phyloP scores from a whole-genome alignment of 2,329 filamentous ascomycete genomes.

The Fusarium sp. region DNA sequence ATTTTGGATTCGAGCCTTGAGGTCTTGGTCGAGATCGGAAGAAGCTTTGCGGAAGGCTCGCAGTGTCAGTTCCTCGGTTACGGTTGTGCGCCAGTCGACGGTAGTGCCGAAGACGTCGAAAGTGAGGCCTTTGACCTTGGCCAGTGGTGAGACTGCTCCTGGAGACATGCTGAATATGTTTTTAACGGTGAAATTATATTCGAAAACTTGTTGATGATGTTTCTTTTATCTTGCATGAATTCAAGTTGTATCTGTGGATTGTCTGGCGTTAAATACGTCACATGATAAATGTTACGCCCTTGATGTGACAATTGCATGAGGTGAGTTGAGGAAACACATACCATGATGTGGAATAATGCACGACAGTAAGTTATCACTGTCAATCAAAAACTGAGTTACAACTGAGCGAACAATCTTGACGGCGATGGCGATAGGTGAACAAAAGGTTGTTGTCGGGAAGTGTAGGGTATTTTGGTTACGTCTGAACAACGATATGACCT shows the following conservation, averaged over 20 bases:
- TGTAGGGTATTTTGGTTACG: neutral
- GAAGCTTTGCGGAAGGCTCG: constrained; percentile 61
- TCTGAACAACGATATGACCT: neutral
- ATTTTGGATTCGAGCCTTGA: constrained; percentile 60
- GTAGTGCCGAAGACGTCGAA: constrained; percentile 86
- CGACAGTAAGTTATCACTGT: neutral
- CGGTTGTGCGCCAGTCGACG: constrained; percentile 79
- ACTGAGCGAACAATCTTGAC: neutral
- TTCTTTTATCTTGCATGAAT: neutral
- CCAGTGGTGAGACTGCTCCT: constrained; percentile 41
- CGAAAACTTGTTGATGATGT: neutral
- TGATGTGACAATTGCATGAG: constrained; percentile 11
- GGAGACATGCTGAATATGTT: constrained; percentile 42
- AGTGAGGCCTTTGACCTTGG: constrained; percentile 67
- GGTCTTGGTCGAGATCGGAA: constrained; percentile 59
- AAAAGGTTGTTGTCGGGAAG: neutral
- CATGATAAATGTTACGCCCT: constrained; percentile 37
- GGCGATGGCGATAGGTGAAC: neutral
- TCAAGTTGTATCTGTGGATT: neutral
- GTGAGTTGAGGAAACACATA: too few relatives aligned
- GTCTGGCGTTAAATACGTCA: constrained; percentile 17
- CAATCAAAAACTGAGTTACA: neutral
- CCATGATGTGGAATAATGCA: neutral
- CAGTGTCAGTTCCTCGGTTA: constrained; percentile 67
- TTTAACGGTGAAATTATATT: neutral